Conservation (phyloP, 768 basidiomycete species). For the Amanita pseudoporphyria region DNA sequence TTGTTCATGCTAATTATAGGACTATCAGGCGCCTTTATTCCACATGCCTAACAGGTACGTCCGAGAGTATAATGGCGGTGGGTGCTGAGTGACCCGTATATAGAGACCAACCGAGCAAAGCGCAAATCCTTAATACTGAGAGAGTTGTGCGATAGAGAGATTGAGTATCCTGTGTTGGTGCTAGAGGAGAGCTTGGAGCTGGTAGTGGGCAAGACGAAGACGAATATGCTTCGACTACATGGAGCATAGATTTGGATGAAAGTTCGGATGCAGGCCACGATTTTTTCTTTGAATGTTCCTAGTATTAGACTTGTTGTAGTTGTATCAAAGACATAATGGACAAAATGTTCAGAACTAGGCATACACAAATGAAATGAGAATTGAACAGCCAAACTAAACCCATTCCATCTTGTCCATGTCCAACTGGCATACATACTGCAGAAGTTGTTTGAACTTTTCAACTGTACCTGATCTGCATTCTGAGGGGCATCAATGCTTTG, state of each 20-base stretch:
- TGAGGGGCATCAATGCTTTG: neutral
- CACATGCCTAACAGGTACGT: neutral
- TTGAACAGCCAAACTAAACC: slow-evolving; percentile 5
- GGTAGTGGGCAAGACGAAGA: neutral
- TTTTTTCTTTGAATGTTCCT: no score
- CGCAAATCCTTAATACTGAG: neutral
- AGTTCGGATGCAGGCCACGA: no score
- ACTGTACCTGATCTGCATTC: neutral
- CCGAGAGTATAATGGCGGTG: neutral
- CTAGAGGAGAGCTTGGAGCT: neutral
- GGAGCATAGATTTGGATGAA: neutral
- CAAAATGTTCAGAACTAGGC: neutral
- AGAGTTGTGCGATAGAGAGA: neutral
- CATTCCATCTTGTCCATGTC: slow-evolving; percentile 2
- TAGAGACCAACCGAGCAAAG: neutral
- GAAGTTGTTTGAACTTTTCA: neutral
- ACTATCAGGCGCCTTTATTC: neutral
- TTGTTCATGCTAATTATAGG: neutral
- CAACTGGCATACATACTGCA: neutral
- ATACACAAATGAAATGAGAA: slow-evolving; percentile 1
- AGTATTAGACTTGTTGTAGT: no score
- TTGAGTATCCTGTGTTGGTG: slow-evolving; percentile 4
- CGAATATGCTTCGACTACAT: neutral
- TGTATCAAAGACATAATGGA: no score
- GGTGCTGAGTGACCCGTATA: neutral